Base-by-base conservation (phyloP, 495 filamentous ascomycete genomes). In the Penicillium verhagenii region DNA sequence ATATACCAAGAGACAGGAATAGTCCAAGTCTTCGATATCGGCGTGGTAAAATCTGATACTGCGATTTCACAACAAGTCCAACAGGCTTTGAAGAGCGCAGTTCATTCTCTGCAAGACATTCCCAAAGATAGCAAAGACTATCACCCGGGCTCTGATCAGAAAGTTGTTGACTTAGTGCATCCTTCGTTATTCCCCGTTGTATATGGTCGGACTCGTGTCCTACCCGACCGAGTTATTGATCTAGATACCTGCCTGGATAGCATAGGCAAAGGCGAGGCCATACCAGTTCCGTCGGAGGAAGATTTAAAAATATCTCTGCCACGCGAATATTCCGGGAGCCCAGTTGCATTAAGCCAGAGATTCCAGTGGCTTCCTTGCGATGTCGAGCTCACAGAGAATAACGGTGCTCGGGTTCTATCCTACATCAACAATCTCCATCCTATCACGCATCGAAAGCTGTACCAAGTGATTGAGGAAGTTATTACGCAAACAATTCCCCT, bases 341-440 rank as follows among this genome's bases (percentile, higher is more conserved):
- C 0, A 18, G 8, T 73, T 87, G 3, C 45, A 40, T 16, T 19
- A 45, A 60, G 58, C 21, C 16, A 6, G 14, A 66, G 63, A 2
- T 86, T 79, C 47, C 84, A 88, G 56, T 86, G 81, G 83, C 66
- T 87, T 6, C 84, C 85, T 0, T 77, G 73, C 40, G 73, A 86
- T 19, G 74, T 88, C 14, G 50, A 69, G 6, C 65, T 84, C 39
- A 24, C 51, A 1, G 59, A 64, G 6, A 64, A 74, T 28, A 47
- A 50, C 16, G 31, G 48, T 7, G 62, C 67, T 52, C 52, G 57
- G 38, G 71, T 81, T 16, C 54, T 45, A 2, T 75, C 70, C 26
- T 83, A 87, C 58, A 80, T 88, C 69, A 87, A 87, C 55, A 87
- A 86, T 53, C 63, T 84, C 0, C 78, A 85, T 50, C 83, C 85